These are phyloP conservation scores for Colletotrichum sp. DNA, from an alignment of 2,329 filamentous ascomycete genomes.

Conservation along the genomic window DNA sequence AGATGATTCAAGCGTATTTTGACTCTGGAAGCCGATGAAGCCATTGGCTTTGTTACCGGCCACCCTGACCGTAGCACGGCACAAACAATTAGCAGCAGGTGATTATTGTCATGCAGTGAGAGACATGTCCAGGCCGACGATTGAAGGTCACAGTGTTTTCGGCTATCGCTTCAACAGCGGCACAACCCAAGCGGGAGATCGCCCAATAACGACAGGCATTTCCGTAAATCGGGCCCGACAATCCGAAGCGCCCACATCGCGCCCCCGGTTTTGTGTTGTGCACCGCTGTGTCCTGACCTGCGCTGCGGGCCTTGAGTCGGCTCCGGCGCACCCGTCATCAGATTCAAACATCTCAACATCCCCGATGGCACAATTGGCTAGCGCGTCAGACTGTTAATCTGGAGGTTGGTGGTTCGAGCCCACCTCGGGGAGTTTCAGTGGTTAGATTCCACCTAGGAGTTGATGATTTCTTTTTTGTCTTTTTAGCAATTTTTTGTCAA, in stretches of 20 bases:
- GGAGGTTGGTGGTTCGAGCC: constrained; percentile 10
- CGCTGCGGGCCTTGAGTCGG: neutral
- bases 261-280: neutral
- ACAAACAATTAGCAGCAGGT: neutral
- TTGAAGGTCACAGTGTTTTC: neutral
- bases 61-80: neutral
- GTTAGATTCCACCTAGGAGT: neutral
- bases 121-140: neutral
- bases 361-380: constrained; percentile 12
- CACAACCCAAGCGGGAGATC: constrained; percentile 5
- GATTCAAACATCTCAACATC: neutral
- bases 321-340: neutral
- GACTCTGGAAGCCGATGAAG: neutral
- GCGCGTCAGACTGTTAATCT: constrained; percentile 12
- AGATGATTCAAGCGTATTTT: neutral
- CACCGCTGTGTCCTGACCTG: neutral
- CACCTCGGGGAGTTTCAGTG: neutral
- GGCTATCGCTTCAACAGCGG: neutral
- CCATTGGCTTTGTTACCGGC: neutral
- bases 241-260: neutral
- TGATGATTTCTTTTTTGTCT: neutral
- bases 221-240: neutral
- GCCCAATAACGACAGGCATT: neutral
- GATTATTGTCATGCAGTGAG: neutral
- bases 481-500: neutral